Base-by-base conservation (phyloP, 1,139 yeast genomes). In the Yamadazyma sp. region DNA sequence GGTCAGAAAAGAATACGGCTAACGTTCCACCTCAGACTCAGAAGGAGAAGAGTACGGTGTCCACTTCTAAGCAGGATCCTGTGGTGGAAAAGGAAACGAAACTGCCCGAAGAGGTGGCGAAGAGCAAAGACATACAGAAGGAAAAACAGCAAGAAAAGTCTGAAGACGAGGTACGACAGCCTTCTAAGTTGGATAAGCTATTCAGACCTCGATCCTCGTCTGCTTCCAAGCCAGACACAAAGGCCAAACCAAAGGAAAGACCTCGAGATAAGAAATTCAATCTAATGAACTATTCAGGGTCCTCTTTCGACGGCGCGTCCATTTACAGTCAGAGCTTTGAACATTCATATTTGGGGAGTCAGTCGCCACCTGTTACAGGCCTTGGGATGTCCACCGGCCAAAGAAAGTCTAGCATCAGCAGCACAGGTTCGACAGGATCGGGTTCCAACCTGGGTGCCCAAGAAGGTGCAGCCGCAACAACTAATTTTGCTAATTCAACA, bases 271-370 rank as follows among this genome's bases (percentile, higher is more conserved):
- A 46, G 17, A 43, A 39, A 29, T 44, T 42, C 34, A 49, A 45
- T 29, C 34, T 48, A 17, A 35, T 45, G 9, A 47, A 45, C 31
- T 47, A 47, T 33, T 38, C 48, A 5, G 46, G 49, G 8, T 33
- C 45, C 7, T 38, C 51, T 9, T 43, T 49, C 35, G 52, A 48
- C 32, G 53, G 53, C 1, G 21, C 43, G 12, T 37, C 48, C 6
- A 31, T 40, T 11, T 46, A 42, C 31, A 44, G 38, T 14, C 43
- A 36, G 20, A 37, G 25, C 20, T 46, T 46, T 27, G 50, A 47
- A 15, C 38, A 39, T 31, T 30, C 34, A 16, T 45, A 34, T 33
- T 35, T 44, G 18, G 45, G 39, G 9, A 20, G 8, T 16, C 17
- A 38, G 16, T 16, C 28, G n/a, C 27, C 27, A 9, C 18, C 25